phyloP scores from a whole-genome alignment of 2,329 filamentous ascomycete species.

The Penicillium sp. region DNA sequence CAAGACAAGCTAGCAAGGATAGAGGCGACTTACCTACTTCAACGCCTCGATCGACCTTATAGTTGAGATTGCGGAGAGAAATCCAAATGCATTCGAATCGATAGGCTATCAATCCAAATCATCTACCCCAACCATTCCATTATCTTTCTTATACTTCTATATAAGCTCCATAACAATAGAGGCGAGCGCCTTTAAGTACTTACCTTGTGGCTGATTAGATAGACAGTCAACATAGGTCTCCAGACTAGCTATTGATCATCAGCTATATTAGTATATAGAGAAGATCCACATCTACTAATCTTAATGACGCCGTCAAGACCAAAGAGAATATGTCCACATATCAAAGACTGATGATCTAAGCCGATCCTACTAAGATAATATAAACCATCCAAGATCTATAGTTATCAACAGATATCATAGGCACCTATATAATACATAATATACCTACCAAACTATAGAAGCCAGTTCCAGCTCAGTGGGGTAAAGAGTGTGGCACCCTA shows the following conservation, averaged over 20 bases:
- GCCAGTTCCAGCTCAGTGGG: constrained; percentile 18
- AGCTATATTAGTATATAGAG: constrained; percentile 7
- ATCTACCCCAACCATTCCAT: constrained; percentile 33
- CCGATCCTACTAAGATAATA: constrained; percentile 16
- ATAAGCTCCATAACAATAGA: constrained; percentile 34
- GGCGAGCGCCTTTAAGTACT: constrained; percentile 23
- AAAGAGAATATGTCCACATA: constrained; percentile 29
- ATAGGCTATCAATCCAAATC: constrained; percentile 32
- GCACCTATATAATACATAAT: neutral
- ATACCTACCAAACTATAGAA: constrained; percentile 14
- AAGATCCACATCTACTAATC: neutral
- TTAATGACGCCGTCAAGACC: constrained; percentile 16
- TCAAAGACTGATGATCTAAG: constrained; percentile 26
- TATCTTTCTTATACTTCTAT: constrained; percentile 36
- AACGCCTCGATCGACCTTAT: constrained; percentile 25
- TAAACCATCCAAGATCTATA: constrained; percentile 23
- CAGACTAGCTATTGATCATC: constrained; percentile 16
- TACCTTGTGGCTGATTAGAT: constrained; percentile 3
- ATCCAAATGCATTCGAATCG: constrained; percentile 28
- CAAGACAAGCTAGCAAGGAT: neutral
- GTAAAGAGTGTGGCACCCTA: constrained; percentile 12
- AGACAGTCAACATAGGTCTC: constrained; percentile 14
- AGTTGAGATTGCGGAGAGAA: constrained; percentile 33
- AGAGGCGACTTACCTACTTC: constrained; percentile 22
- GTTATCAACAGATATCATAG: constrained; percentile 2